These are phyloP conservation scores for Nakazawaea peltata DNA, from an alignment of 805 yeast species.

Conservation along the genomic window DNA sequence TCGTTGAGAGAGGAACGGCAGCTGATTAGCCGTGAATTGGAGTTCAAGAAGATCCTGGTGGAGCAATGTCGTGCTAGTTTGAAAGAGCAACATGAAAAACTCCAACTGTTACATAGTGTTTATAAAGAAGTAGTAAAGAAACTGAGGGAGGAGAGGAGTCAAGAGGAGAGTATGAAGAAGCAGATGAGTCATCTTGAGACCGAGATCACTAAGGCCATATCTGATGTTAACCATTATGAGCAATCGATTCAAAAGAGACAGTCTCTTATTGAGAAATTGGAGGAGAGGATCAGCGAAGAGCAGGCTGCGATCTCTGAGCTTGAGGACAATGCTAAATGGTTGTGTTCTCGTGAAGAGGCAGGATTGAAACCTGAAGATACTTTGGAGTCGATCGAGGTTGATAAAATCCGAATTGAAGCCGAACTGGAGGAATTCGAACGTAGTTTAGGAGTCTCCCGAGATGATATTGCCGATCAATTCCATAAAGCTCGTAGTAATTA, in stretches of 20 bases:
- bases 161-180: neutral
- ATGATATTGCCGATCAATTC: conserved; percentile 43
- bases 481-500: conserved; percentile 33
- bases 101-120: conserved; percentile 1
- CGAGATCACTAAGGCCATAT: conserved; percentile 13
- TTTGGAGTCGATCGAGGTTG: conserved; percentile 38
- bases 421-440: conserved; percentile 45
- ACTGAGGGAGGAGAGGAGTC: conserved; percentile 11
- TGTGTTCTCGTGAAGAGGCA: conserved; percentile 43
- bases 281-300: conserved; percentile 20
- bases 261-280: conserved; percentile 19
- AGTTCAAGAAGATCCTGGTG: conserved; percentile 16
- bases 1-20: conserved; percentile 22
- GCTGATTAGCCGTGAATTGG: conserved; percentile 20
- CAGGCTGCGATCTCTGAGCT: conserved; percentile 8
- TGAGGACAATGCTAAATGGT: conserved; percentile 23
- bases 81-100: neutral
- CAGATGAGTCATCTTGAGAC: conserved; percentile 11
- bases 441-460: conserved; percentile 45
- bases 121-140: conserved; percentile 12
- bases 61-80: conserved; percentile 6
- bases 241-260: conserved; percentile 16
- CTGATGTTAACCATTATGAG: conserved; percentile 12
- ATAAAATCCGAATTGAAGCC: conserved; percentile 35
- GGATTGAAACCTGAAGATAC: conserved; percentile 30